phyloP scores from a whole-genome alignment of 2,329 filamentous ascomycete species.

The Myrmaecium sp. region DNA sequence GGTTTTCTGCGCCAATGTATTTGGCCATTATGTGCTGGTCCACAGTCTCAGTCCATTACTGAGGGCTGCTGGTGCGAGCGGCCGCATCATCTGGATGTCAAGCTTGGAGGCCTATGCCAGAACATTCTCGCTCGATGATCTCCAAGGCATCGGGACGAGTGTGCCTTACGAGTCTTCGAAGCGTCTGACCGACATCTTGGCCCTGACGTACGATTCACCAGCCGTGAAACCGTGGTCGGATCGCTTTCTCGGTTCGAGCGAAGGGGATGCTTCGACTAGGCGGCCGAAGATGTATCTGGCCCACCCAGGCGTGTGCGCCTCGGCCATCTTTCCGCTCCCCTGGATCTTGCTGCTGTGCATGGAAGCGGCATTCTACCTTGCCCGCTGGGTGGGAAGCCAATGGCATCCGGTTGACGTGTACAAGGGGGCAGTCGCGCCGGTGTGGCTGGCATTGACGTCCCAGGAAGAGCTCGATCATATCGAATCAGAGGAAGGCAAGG shows the following conservation, averaged over 20 bases:
- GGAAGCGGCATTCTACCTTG: slow-evolving; percentile 48
- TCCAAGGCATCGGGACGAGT: slow-evolving; percentile 50
- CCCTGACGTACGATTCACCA: slow-evolving; percentile 55
- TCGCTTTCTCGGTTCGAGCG: slow-evolving; percentile 33
- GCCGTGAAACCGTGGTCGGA: slow-evolving; percentile 40
- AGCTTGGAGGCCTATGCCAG: slow-evolving; percentile 54
- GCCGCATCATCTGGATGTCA: slow-evolving; percentile 72
- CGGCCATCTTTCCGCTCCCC: slow-evolving; percentile 60
- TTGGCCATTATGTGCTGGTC: slow-evolving; percentile 82
- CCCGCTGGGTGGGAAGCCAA: slow-evolving; percentile 63
- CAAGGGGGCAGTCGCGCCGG: slow-evolving; percentile 55
- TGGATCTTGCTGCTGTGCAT: slow-evolving; percentile 51
- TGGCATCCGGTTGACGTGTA: slow-evolving; percentile 76
- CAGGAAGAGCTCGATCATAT: slow-evolving; percentile 43
- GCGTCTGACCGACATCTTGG: slow-evolving; percentile 67
- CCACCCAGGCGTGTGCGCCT: slow-evolving; percentile 78
- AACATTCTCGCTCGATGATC: slow-evolving; percentile 47
- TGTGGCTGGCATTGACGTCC: slow-evolving; percentile 59
- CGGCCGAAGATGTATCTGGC: slow-evolving; percentile 54
- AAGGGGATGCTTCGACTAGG: slow-evolving; percentile 7
- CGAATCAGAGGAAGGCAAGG: slow-evolving; percentile 34
- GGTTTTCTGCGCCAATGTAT: slow-evolving; percentile 82
- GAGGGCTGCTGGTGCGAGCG: slow-evolving; percentile 25
- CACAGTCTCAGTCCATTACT: slow-evolving; percentile 68
- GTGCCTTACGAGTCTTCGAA: slow-evolving; percentile 76